Evolutionary conservation across 1,284 basidiomycete species (phyloP).

Genomic region (Leccinum subatratum): DNA sequence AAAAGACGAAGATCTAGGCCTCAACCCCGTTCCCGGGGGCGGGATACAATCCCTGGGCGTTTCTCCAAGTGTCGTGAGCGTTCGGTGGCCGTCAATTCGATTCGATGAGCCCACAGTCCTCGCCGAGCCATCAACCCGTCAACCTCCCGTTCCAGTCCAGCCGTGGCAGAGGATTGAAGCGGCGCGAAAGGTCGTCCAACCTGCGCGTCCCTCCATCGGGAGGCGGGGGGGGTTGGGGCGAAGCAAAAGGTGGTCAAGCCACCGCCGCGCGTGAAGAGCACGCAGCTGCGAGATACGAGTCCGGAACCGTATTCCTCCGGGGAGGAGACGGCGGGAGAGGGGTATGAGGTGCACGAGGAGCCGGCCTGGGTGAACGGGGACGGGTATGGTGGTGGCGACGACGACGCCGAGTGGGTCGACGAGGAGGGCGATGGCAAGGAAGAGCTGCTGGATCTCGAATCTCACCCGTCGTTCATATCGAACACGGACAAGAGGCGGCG

Average conservation of each 20-base stretch:
- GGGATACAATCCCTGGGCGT: slow-evolving; percentile 64
- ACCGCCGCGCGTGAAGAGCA: slow-evolving; percentile 72
- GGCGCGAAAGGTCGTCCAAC: slow-evolving; percentile 36
- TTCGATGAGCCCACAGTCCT: slow-evolving; percentile 61
- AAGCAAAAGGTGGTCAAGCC: slow-evolving; percentile 42
- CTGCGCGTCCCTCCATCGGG: slow-evolving; percentile 31
- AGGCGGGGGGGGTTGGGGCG: background rate
- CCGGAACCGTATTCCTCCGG: slow-evolving; percentile 60
- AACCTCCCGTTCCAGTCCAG: slow-evolving; percentile 44
- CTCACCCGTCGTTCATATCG: slow-evolving; percentile 64
- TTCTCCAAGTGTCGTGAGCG: slow-evolving; percentile 50
- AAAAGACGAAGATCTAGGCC: slow-evolving; percentile 19
- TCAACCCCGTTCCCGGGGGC: slow-evolving; percentile 61
- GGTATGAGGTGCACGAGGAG: slow-evolving; percentile 39
- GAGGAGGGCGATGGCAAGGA: slow-evolving; percentile 69
- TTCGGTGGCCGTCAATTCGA: slow-evolving; percentile 36
- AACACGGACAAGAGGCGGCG: slow-evolving; percentile 62
- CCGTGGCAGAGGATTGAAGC: slow-evolving; percentile 35
- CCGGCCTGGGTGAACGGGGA: slow-evolving; percentile 36
- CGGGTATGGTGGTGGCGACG: slow-evolving; percentile 33
- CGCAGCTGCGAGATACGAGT: slow-evolving; percentile 73
- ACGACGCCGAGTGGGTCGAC: slow-evolving; percentile 65
- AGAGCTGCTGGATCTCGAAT: slow-evolving; percentile 69
- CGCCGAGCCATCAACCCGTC: slow-evolving; percentile 71
- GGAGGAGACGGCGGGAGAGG: slow-evolving; percentile 56